phyloP scores from a whole-genome alignment of 1,139 yeast genomes.

The Geotrichum europaeum region DNA sequence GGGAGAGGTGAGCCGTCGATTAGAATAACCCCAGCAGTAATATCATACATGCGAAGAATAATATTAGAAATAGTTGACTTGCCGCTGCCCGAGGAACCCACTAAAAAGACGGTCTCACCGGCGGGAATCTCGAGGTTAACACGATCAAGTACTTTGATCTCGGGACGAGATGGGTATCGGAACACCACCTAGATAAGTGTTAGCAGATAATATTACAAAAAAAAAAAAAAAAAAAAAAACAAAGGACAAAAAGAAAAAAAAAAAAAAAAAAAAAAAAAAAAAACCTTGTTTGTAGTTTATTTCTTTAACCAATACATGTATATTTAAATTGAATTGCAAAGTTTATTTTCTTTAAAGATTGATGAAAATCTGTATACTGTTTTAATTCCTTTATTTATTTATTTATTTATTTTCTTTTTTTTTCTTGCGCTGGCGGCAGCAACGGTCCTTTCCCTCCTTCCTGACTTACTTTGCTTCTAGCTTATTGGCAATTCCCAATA shows the following conservation, averaged over 20 bases:
- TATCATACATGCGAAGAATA: slow-evolving; percentile 52
- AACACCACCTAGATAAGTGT: slow-evolving; percentile 38
- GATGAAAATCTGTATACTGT: too few relatives aligned
- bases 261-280: too few relatives aligned
- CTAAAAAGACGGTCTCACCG: slow-evolving; percentile 51
- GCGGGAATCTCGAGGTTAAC: slow-evolving; percentile 44
- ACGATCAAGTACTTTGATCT: slow-evolving; percentile 40
- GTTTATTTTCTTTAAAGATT: not conserved
- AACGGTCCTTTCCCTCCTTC: too few relatives aligned
- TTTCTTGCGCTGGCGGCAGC: too few relatives aligned
- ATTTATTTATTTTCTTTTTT: too few relatives aligned
- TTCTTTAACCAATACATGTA: too few relatives aligned
- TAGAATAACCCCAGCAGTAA: slow-evolving; percentile 44
- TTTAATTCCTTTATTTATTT: too few relatives aligned
- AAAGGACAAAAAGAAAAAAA: too few relatives aligned
- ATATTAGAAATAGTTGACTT: slow-evolving; percentile 74
- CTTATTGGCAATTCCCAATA: too few relatives aligned
- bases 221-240: not conserved
- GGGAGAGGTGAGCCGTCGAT: slow-evolving; percentile 50
- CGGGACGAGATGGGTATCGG: slow-evolving; percentile 53
- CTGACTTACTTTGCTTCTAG: too few relatives aligned
- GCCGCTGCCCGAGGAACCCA: slow-evolving; percentile 90
- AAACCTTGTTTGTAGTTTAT: not conserved
- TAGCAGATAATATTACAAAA: not conserved
- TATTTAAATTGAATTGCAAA: not conserved